A percentile compares a stretch with the other conserved stretches of the same genome.
phyloP scores from a whole-genome alignment of 2,329 filamentous ascomycete genomes.

The Blastomyces percursus region DNA sequence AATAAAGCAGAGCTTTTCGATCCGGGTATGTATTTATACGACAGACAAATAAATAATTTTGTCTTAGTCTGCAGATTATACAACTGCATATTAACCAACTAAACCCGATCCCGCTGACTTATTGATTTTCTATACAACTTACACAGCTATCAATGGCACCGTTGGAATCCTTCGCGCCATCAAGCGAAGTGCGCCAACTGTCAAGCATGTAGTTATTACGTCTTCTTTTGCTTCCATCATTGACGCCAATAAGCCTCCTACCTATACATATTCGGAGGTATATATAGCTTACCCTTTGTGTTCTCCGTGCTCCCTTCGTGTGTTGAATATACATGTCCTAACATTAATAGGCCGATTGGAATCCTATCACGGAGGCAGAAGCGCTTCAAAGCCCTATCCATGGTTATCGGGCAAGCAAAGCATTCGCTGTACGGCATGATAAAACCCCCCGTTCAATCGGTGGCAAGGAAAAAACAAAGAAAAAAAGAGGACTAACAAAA shows the following conservation, averaged over 20 bases:
- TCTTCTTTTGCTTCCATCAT: conserved; percentile 59
- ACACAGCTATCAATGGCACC: conserved; percentile 53
- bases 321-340: background rate
- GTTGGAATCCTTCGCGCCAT: conserved; percentile 52
- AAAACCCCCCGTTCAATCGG: background rate
- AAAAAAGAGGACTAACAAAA: background rate
- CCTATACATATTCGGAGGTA: conserved; percentile 22
- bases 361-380: conserved; percentile 35
- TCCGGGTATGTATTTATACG: conserved; percentile 36
- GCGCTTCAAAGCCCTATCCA: conserved; percentile 24
- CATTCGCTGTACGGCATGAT: conserved; percentile 23
- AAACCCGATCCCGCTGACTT: background rate
- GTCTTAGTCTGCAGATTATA: conserved; percentile 15
- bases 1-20: conserved; percentile 50
- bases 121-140: background rate
- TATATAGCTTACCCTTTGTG: background rate
- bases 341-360: conserved; percentile 30
- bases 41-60: conserved; percentile 22
- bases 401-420: conserved; percentile 46
- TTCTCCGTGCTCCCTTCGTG: background rate
- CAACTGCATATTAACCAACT: background rate
- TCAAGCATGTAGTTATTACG: conserved; percentile 63
- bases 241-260: conserved; percentile 31
- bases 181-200: conserved; percentile 50
- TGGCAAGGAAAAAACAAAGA: background rate